Base-by-base conservation (phyloP, 2,329 filamentous ascomycete species). In the Colletotrichum sp. region DNA sequence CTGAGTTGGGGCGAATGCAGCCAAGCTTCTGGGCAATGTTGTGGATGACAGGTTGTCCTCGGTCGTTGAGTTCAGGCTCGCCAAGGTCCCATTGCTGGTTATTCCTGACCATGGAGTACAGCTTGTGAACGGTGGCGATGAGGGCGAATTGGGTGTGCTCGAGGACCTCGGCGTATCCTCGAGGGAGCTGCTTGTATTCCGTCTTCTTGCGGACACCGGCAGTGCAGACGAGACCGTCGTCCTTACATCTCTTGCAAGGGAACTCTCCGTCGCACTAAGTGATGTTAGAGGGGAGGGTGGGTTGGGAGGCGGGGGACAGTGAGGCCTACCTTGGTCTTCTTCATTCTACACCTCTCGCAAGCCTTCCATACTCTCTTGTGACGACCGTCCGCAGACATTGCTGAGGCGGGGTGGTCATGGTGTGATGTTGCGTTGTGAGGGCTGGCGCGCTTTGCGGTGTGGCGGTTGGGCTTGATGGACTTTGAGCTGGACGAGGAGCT, bases 351-450 rank as follows among this genome's bases (percentile, higher is more conserved):
- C 78, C 92, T 86, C 83, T 93, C 91, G 78, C 92, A 93, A 21
- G 92, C 92, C 82, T 93, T 93, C 91, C 91, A 93, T 71, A 93
- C 91, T 78, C 92, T 86, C 85, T 93, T 93, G 80, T 93, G 90
- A 77, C 91, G 87, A 64, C 88, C 88, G 78, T 92, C 91, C 28
- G 73, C 64, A 68, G 82, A 78, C 78, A 88, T 85, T 55, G 84
- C 84, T 72, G 83, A 81, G 57, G 81, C 76, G 58, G 82, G 73
- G 74, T 85, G 82, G 67, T 86, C 84, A 69, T 86, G 85, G 75
- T 85, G 84, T 74, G 81, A 80, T 57, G 84, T 81, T 43, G 82
- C 81, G 61, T 78, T 83, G 43, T 86, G 85, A 61, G 85, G 84
- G 78, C 84, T 85, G 65, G 89, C 85, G 76, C 89, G 87, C 81